Evolutionary conservation across 331 rosid species (phyloP).

Genomic region (Saraca asoca): DNA sequence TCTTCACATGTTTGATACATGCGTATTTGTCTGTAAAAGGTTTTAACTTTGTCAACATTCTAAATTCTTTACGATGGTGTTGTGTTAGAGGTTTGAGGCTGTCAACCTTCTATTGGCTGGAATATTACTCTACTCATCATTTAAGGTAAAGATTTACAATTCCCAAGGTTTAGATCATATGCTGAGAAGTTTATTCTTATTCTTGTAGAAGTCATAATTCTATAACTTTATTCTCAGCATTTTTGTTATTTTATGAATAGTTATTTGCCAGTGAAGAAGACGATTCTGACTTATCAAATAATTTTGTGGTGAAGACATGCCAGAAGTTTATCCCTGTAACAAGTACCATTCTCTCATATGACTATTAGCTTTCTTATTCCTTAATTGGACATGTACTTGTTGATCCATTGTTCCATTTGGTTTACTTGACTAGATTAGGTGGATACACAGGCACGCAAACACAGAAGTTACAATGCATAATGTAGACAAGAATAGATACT

Average conservation of each 20-base stretch:
- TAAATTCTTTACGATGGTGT: conserved; percentile 27
- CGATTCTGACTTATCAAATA: conserved; percentile 76
- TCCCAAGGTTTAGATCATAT: conserved; percentile 23
- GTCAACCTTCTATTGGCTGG: conserved; percentile 86
- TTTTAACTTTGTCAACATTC: conserved; percentile 20
- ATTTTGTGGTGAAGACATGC: conserved; percentile 85
- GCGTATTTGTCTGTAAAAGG: conserved; percentile 28
- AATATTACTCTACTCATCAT: conserved; percentile 73
- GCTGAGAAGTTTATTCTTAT: conserved; percentile 30
- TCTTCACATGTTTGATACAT: conserved; percentile 22
- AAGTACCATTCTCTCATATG: conserved; percentile 46
- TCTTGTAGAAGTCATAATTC: conserved; percentile 23
- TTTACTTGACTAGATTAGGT: conserved; percentile 23
- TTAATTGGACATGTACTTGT: neutral
- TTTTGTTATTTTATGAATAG: conserved; percentile 46
- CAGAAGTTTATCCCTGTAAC: conserved; percentile 85
- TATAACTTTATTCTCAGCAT: conserved; percentile 18
- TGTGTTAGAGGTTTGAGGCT: conserved; percentile 76
- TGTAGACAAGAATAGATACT: conserved; percentile 1
- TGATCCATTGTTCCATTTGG: conserved; percentile 13
- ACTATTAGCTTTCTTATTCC: too few relatives aligned
- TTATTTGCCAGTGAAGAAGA: conserved; percentile 74
- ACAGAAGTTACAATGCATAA: neutral
- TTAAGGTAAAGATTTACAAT: conserved; percentile 63
- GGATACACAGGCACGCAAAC: neutral